Percentiles rank a stretch among this genome's conserved stretches.
phyloP scores from a whole-genome alignment of 2,329 filamentous ascomycete genomes.

The Ceratocystis destructans region DNA sequence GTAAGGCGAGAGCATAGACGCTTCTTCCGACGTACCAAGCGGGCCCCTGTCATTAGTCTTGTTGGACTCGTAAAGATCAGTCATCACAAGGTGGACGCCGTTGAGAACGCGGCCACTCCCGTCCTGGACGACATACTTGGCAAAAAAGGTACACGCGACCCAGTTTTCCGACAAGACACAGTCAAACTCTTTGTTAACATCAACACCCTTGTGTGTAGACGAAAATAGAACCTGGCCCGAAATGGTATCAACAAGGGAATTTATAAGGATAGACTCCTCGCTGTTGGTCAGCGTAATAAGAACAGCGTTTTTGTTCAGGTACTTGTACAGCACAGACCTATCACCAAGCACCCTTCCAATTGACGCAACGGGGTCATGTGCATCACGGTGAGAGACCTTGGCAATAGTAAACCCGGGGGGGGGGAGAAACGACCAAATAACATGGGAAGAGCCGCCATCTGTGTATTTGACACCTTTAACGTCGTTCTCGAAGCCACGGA shows the following conservation, averaged over 20 bases:
- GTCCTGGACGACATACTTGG: constrained; percentile 44
- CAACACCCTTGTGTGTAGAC: constrained; percentile 56
- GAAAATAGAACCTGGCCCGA: constrained; percentile 70
- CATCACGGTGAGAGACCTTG: constrained; percentile 51
- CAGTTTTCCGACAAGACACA: constrained; percentile 86
- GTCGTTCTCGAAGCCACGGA: constrained; percentile 35
- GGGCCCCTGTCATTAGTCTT: constrained; percentile 72
- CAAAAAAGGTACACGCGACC: constrained; percentile 75
- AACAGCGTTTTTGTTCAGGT: constrained; percentile 75
- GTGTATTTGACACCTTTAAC: constrained; percentile 44
- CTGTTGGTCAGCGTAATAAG: constrained; percentile 58
- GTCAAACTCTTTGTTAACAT: constrained; percentile 57
- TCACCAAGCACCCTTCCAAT: constrained; percentile 90
- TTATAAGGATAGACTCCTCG: constrained; percentile 43
- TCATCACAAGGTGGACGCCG: constrained; percentile 73
- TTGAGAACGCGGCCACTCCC: constrained; percentile 44
- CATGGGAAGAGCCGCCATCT: constrained; percentile 29
- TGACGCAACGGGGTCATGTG: constrained; percentile 79
- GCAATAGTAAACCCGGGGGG: constrained; percentile 53
- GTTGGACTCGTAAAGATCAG: constrained; percentile 82
- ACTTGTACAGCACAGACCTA: constrained; percentile 92
- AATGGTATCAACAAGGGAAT: constrained; percentile 74
- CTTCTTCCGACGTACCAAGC: constrained; percentile 47
- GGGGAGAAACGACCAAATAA: constrained; percentile 61
- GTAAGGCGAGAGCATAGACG: constrained; percentile 62